These are phyloP conservation scores for Candida succiphila DNA, from an alignment of 805 yeast species.

Conservation along the genomic window DNA sequence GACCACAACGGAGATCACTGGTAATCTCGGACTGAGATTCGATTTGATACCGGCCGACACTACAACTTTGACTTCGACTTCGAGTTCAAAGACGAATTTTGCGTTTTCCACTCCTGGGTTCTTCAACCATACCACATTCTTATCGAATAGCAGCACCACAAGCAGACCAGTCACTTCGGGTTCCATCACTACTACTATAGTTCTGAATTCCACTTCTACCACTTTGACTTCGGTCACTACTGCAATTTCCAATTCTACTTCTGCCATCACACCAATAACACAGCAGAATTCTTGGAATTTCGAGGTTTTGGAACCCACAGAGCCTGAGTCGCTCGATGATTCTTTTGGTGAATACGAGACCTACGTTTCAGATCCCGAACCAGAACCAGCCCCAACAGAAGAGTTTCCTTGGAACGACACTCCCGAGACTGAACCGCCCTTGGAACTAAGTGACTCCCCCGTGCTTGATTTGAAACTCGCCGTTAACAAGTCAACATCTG, in stretches of 20 bases:
- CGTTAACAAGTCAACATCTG: too few species aligned
- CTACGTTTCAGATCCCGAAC: too few species aligned
- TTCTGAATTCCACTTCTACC: background rate
- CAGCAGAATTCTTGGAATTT: too few species aligned
- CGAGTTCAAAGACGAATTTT: too few species aligned
- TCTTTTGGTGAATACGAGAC: too few species aligned
- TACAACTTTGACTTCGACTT: slow-evolving; percentile 3
- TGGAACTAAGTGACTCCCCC: too few species aligned
- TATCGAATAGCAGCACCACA: background rate
- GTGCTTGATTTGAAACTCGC: too few species aligned
- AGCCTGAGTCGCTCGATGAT: too few species aligned
- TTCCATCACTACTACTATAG: slow-evolving; percentile 3
- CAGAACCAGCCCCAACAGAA: background rate
- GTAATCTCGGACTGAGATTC: background rate
- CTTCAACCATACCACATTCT: too few species aligned
- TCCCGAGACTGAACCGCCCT: too few species aligned
- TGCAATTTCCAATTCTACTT: background rate
- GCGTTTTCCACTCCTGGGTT: background rate
- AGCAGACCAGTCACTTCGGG: slow-evolving; percentile 2
- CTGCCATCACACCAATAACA: background rate
- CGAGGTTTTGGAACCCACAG: too few species aligned
- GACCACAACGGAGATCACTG: slow-evolving; percentile 2
- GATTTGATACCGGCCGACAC: slow-evolving; percentile 3
- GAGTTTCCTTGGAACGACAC: too few species aligned
- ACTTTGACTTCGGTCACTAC: background rate